phyloP scores from a whole-genome alignment of 495 filamentous ascomycete genomes.

The Aspergillus wentii region DNA sequence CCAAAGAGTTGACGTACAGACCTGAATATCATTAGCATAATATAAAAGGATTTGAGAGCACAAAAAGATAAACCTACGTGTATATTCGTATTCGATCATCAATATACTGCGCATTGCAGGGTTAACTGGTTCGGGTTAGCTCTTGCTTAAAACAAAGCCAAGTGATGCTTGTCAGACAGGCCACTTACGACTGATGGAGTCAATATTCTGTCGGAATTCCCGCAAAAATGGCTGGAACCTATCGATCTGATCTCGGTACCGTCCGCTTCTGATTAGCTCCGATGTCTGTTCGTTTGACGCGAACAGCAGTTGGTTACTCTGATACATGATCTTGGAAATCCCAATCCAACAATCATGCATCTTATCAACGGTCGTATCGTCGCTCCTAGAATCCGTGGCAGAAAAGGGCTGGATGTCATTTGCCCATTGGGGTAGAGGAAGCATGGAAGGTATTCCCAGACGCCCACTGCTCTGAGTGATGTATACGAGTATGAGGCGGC shows the following conservation, averaged over 20 bases:
- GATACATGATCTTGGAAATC: constrained; percentile 83
- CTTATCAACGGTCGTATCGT: constrained; percentile 32
- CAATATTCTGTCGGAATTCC: constrained; percentile 71
- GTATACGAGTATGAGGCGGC: constrained; percentile 81
- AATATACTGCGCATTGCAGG: constrained; percentile 77
- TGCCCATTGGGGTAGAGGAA: constrained; percentile 58
- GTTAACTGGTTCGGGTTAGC: constrained; percentile 49
- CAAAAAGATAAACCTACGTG: constrained; percentile 43
- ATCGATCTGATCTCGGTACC: constrained; percentile 74
- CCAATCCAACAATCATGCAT: constrained; percentile 91
- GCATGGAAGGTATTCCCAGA: constrained; percentile 90
- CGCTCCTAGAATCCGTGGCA: constrained; percentile 18
- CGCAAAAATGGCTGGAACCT: constrained; percentile 71
- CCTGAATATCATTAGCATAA: constrained; percentile 22
- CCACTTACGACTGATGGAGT: constrained; percentile 50
- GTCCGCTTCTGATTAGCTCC: constrained; percentile 76
- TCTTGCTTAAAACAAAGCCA: neutral
- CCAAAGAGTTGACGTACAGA: constrained; percentile 87
- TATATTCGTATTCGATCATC: constrained; percentile 86
- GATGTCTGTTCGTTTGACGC: constrained; percentile 77
- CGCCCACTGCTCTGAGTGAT: constrained; percentile 88
- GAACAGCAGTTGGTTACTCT: constrained; percentile 80
- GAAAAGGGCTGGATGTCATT: constrained; percentile 39
- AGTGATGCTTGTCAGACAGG: constrained; percentile 1
- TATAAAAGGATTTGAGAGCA: neutral